phyloP scores from a whole-genome alignment of 805 yeast species.

The Metschnikowia cerradonensis region DNA sequence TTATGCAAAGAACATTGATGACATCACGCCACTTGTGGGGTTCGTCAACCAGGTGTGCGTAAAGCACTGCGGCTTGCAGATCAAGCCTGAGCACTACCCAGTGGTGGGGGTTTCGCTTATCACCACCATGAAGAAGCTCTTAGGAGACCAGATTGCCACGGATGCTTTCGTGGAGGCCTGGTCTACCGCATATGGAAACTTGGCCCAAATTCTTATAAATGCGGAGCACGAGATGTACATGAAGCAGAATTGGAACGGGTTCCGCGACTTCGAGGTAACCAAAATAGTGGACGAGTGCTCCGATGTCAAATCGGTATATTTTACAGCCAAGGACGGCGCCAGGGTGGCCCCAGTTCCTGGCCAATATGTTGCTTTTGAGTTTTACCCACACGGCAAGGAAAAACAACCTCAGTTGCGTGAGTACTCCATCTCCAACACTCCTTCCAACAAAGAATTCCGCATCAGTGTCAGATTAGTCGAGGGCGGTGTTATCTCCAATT shows the following conservation, averaged over 20 bases:
- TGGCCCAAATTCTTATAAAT: conserved; percentile 57
- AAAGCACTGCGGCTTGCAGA: conserved; percentile 64
- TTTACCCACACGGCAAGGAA: conserved; percentile 33
- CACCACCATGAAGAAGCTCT: conserved; percentile 47
- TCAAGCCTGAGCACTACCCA: conserved; percentile 61
- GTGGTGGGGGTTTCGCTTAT: conserved; percentile 59
- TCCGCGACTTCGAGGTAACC: conserved; percentile 47
- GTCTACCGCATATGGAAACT: conserved; percentile 58
- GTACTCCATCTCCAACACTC: conserved; percentile 51
- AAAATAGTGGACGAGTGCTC: conserved; percentile 41
- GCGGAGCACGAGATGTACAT: conserved; percentile 49
- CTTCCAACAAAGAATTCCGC: conserved; percentile 39
- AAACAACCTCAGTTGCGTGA: conserved; percentile 46
- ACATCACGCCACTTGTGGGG: conserved; percentile 47
- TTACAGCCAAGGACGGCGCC: conserved; percentile 32
- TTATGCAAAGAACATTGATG: conserved; percentile 62
- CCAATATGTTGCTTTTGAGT: conserved; percentile 41
- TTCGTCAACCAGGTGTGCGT: conserved; percentile 58
- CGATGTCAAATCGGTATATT: conserved; percentile 49
- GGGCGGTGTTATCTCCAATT: conserved; percentile 48
- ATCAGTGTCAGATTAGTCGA: conserved; percentile 51
- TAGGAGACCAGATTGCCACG: conserved; percentile 54
- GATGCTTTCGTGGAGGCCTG: conserved; percentile 58
- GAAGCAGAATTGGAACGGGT: conserved; percentile 50
- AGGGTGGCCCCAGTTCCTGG: conserved; percentile 37